A percentile compares a stretch with the other conserved stretches of the same genome.
Conservation (phyloP, 805 yeast genomes). For the Suhomyces emberorum region DNA sequence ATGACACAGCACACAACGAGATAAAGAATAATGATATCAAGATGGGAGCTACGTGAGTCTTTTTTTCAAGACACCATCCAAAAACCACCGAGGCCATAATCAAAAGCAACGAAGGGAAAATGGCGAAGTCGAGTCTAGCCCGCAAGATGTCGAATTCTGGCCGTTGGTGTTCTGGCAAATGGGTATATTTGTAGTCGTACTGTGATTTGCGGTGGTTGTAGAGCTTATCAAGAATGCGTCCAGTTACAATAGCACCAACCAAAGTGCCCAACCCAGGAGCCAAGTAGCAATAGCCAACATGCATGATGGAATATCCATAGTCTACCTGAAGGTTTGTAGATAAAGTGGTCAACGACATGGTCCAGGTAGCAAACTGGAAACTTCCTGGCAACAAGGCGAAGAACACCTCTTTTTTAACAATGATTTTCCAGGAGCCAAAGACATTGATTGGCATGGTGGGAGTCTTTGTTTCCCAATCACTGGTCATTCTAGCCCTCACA, state of each 20-base stretch:
- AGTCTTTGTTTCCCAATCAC: constrained; percentile 1
- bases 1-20: constrained; percentile 57
- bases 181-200: constrained; percentile 24
- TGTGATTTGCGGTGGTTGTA: constrained; percentile 34
- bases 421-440: constrained; percentile 38
- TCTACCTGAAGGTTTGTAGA: constrained; percentile 49
- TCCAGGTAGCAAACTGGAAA: constrained; percentile 66
- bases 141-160: constrained; percentile 50
- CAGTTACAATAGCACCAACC: constrained; percentile 56
- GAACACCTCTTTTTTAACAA: constrained; percentile 42
- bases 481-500: background rate
- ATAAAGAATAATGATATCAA: constrained; percentile 56
- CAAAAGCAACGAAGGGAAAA: constrained; percentile 41
- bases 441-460: constrained; percentile 6
- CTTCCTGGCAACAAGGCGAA: constrained; percentile 55
- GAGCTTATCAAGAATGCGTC: constrained; percentile 51
- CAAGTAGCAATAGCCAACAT: constrained; percentile 68
- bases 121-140: constrained; percentile 48
- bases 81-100: constrained; percentile 46
- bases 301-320: constrained; percentile 51
- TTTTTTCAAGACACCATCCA: constrained; percentile 69
- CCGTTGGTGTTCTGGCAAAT: constrained; percentile 13
- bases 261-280: constrained; percentile 72
- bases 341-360: constrained; percentile 62
- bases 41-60: constrained; percentile 50